These are phyloP conservation scores for Lepidium didymum DNA, from an alignment of 345 rosid species.

Conservation along the genomic window DNA sequence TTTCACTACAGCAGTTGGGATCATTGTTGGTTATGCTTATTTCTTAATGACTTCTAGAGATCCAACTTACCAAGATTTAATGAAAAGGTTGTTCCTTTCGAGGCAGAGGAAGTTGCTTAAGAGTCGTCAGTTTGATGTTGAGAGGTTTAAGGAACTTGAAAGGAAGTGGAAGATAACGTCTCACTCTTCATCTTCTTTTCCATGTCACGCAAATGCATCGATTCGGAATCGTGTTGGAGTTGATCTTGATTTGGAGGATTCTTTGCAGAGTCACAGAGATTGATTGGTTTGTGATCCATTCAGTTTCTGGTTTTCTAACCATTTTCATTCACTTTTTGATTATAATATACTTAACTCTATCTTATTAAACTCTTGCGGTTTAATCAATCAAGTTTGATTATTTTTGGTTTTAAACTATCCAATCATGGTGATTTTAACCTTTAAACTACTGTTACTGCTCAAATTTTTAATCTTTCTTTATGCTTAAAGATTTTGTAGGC, in stretches of 20 bases:
- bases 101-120: conserved; percentile 77
- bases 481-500: not conserved
- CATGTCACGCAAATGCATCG: conserved; percentile 43
- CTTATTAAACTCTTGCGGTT: not conserved
- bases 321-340: not conserved
- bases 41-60: conserved; percentile 80
- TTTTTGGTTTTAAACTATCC: conserved; percentile 12
- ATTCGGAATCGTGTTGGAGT: conserved; percentile 53
- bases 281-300: conserved; percentile 3
- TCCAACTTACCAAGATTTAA: conserved; percentile 89
- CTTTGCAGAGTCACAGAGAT: conserved; percentile 38
- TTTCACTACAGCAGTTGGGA: conserved; percentile 58
- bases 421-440: not conserved
- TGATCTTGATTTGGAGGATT: conserved; percentile 69
- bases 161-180: conserved; percentile 40
- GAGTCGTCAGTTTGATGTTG: conserved; percentile 51
- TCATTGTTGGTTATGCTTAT: conserved; percentile 75
- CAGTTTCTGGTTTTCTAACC: not conserved
- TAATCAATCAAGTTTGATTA: not conserved
- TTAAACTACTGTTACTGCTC: not conserved
- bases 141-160: conserved; percentile 67
- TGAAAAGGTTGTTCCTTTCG: conserved; percentile 82
- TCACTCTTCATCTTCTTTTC: not conserved
- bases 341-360: not conserved
- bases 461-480: not conserved